A percentile compares a stretch with the other conserved stretches of the same genome.
phyloP scores from a whole-genome alignment of 352 stramenopile genomes.

The Nothophytophthora sp. region DNA sequence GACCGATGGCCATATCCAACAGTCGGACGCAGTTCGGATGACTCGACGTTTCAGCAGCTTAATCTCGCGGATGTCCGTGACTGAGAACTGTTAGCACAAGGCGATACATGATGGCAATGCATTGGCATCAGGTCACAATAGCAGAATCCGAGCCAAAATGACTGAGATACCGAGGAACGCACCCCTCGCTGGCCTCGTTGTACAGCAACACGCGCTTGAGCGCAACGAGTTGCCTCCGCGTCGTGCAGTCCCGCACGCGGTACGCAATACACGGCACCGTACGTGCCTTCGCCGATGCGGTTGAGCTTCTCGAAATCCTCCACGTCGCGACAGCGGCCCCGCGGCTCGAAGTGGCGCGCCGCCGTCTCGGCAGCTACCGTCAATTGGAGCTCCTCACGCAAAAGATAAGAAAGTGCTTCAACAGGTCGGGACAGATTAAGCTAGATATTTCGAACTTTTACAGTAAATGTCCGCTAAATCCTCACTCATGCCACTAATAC shows the following conservation, averaged over 20 bases:
- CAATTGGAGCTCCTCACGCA: too few species aligned
- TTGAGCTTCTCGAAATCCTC: constrained; percentile 79
- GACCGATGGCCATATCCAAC: constrained; percentile 70
- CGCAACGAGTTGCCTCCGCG: constrained; percentile 77
- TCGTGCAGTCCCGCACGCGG: constrained; percentile 66
- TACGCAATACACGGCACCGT: constrained; percentile 94
- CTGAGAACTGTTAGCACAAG: constrained; percentile 47
- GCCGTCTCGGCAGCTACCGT: constrained; percentile 1
- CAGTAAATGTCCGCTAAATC: too few species aligned
- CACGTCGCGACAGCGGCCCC: constrained; percentile 55
- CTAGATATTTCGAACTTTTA: too few species aligned
- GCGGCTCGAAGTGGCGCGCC: constrained; percentile 42
- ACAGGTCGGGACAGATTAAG: too few species aligned
- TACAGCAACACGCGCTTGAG: constrained; percentile 93
- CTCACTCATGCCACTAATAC: too few species aligned
- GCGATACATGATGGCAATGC: not conserved
- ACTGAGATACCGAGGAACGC: constrained; percentile 36
- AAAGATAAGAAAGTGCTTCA: too few species aligned
- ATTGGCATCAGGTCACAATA: not conserved
- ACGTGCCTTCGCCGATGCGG: constrained; percentile 82
- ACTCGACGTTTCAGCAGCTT: constrained; percentile 59
- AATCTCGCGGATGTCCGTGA: constrained; percentile 81
- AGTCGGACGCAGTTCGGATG: constrained; percentile 79
- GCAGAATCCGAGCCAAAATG: not conserved
- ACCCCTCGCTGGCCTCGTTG: constrained; percentile 89